Evolutionary conservation across 2,329 filamentous ascomycete species (phyloP), one percentile per base, ranked within the genome.

Genomic region (Claviceps maximensis): DNA sequence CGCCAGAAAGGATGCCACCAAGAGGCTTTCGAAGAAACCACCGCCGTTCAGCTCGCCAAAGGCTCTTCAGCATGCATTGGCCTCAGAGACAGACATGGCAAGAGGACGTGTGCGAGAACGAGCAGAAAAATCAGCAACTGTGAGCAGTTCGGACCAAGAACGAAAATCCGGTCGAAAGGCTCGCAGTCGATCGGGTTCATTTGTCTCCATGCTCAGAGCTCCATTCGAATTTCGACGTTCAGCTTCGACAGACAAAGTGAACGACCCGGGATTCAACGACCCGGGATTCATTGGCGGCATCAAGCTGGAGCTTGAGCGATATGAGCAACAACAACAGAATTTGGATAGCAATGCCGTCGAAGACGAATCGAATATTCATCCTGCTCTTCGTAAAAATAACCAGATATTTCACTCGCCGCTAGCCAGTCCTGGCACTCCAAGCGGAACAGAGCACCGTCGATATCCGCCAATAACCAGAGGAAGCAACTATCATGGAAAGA

Each of bases 271-370:
- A 13, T 74, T 74, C 56, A 66, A 56, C n/a, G 59, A 67, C 6
- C 61, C 60, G 1, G 65, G 64, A 13, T 74, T 74, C 56, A 66
- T 74, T 25, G 69, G 71, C 1, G 69, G 68, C 21, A 65, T 67
- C 51, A 73, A 72, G 53, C 61, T 72, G 17, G 70, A 71, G 47
- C 62, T 68, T 47, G 63, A 71, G 53, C 65, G 65, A 47, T 63
- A 70, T 8, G 63, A 63, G 1, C 65, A 65, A 19, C 58, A 64
- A 9, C 60, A 68, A 38, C 59, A 62, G 41, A 58, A 59, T 1
- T 54, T 63, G 8, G 58, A 67, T 0, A 60, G 58, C 10, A 60
- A 63, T 3, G 58, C 60, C 7, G 59, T 61, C 13, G 58, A 58
- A 8, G 57, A 58, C 15, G 60, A 63, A 23, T 61, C 58, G 6